phyloP scores from a whole-genome alignment of 225 moss, liverwort and hornwort species.

The Lunularia cruciata region DNA sequence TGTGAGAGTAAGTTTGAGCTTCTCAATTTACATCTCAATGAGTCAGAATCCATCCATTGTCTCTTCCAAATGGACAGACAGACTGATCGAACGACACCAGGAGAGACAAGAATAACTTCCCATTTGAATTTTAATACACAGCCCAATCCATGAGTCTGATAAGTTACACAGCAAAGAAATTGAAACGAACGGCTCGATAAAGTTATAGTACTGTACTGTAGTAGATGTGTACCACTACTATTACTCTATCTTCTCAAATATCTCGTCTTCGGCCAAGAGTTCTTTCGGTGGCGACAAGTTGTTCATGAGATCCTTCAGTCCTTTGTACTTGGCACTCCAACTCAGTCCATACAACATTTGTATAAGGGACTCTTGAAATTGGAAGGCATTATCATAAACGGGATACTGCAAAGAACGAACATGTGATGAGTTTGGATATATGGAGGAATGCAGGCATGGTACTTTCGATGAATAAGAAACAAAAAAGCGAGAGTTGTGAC shows the following conservation, averaged over 20 bases:
- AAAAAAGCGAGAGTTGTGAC: neutral
- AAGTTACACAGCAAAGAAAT: neutral
- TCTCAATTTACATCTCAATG: too few species aligned
- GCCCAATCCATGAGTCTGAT: too few species aligned
- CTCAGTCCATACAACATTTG: slow-evolving; percentile 47
- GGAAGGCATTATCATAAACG: slow-evolving; percentile 50
- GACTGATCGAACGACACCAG: too few species aligned
- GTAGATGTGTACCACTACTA: too few species aligned
- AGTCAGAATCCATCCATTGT: too few species aligned
- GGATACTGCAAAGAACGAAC: slow-evolving; percentile 43
- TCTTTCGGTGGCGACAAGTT: slow-evolving; percentile 28
- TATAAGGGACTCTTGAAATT: slow-evolving; percentile 44
- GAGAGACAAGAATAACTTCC: too few species aligned
- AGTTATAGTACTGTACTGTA: too few species aligned
- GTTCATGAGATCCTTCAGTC: slow-evolving; percentile 38
- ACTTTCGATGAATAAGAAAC: neutral
- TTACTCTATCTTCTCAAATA: slow-evolving; percentile 9
- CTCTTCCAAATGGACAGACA: too few species aligned
- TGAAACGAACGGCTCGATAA: neutral
- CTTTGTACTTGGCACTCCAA: slow-evolving; percentile 39
- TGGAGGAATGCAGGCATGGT: neutral
- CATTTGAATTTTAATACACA: too few species aligned
- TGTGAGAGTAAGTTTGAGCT: too few species aligned
- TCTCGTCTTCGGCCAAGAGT: neutral
- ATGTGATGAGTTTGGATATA: neutral